A percentile compares a stretch with the other conserved stretches of the same genome.
These are phyloP conservation scores for Chaetomiaceae sp. DNA, from an alignment of 2,329 filamentous ascomycete species.

Conservation along the genomic window DNA sequence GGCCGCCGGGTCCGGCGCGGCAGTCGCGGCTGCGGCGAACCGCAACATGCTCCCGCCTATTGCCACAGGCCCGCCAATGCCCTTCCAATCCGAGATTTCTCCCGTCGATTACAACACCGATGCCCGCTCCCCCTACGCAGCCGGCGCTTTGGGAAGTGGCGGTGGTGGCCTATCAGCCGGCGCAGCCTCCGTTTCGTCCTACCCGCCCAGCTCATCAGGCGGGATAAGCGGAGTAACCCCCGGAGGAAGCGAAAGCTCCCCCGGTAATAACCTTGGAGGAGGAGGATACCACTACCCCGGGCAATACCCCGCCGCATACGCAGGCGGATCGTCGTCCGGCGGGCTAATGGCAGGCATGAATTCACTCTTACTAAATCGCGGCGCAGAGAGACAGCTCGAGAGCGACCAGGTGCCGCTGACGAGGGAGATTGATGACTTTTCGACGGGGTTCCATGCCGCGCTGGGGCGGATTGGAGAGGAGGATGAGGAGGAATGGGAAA, in stretches of 20 bases:
- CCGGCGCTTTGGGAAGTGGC: no score
- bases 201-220: conserved; percentile 17
- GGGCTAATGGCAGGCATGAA: conserved; percentile 4
- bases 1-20: background rate
- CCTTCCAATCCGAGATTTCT: conserved; percentile 20
- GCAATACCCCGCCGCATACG: conserved; percentile 25
- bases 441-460: conserved; percentile 39
- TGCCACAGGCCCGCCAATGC: conserved; percentile 12
- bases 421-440: conserved; percentile 44
- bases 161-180: background rate
- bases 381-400: conserved; percentile 23
- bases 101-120: conserved; percentile 16
- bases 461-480: conserved; percentile 38
- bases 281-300: conserved; percentile 22
- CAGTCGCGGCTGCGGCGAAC: background rate
- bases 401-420: conserved; percentile 39
- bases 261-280: no score
- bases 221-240: background rate
- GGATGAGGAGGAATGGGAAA: conserved; percentile 33
- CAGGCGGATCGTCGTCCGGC: background rate
- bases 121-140: no score
- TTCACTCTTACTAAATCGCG: conserved; percentile 3
- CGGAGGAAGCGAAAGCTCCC: conserved; percentile 7
- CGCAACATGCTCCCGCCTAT: conserved; percentile 13
- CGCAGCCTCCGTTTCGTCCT: conserved; percentile 17